A percentile compares a stretch with the other conserved stretches of the same genome.
Conservation (phyloP, 2,329 filamentous ascomycete genomes). For the Aspergillus calidoustus region DNA sequence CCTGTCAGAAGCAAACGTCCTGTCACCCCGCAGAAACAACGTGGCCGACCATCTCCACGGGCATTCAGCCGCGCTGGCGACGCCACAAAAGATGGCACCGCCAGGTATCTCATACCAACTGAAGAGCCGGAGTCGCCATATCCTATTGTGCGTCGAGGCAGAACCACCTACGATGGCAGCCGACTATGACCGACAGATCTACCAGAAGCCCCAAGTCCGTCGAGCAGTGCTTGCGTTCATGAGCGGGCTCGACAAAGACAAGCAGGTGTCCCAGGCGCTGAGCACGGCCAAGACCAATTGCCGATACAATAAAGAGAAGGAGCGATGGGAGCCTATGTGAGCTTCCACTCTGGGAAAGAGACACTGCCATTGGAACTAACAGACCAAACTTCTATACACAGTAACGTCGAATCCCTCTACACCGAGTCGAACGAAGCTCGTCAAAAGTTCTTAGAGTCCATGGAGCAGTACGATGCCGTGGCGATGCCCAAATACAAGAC, state of each 20-base stretch:
- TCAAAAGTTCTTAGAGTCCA: background rate
- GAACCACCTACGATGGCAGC: too few species aligned
- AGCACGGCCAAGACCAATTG: background rate
- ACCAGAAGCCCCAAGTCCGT: background rate
- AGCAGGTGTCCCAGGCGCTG: background rate
- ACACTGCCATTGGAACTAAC: too few species aligned
- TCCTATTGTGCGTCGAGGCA: too few species aligned
- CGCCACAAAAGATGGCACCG: too few species aligned
- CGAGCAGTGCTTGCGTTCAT: background rate
- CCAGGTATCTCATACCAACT: too few species aligned
- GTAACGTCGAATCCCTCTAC: background rate
- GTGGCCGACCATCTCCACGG: too few species aligned
- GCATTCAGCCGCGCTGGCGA: too few species aligned
- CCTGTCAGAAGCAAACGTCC: too few species aligned
- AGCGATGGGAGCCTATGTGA: background rate
- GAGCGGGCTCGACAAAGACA: background rate
- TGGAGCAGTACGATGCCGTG: background rate
- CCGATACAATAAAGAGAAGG: background rate
- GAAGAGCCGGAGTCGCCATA: too few species aligned
- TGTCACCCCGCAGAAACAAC: too few species aligned
- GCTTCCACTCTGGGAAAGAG: too few species aligned
- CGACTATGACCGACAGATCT: background rate
- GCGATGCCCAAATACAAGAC: background rate
- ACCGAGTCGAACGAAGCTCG: background rate
- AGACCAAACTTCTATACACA: background rate